Conservation (phyloP, 2,329 filamentous ascomycete genomes). For the Canariomyces notabilis region DNA sequence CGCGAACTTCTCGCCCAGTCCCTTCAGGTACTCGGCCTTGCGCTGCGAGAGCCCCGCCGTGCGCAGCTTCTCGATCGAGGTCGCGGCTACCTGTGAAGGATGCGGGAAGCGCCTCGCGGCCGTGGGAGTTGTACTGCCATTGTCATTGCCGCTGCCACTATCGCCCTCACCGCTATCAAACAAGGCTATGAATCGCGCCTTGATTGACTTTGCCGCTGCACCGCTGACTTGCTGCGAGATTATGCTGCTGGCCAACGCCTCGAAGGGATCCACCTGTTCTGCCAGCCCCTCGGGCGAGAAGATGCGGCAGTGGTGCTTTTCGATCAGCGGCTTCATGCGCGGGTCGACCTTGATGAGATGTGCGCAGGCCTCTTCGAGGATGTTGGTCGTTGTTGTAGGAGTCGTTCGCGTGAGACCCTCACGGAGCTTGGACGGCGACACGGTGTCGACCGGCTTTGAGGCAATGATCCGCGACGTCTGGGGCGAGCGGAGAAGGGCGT, state of each 20-base stretch:
- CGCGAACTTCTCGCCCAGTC: slow-evolving; percentile 76
- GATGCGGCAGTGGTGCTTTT: slow-evolving; percentile 67
- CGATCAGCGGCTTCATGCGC: slow-evolving; percentile 65
- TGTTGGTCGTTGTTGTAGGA: slow-evolving; percentile 60
- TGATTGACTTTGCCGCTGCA: slow-evolving; percentile 84
- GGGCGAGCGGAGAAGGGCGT: slow-evolving; percentile 67
- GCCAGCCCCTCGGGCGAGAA: slow-evolving; percentile 80
- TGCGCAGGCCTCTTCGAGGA: slow-evolving; percentile 70
- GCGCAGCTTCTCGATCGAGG: slow-evolving; percentile 63
- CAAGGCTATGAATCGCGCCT: slow-evolving; percentile 72
- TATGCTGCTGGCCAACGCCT: slow-evolving; percentile 76
- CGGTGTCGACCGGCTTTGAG: slow-evolving; percentile 31
- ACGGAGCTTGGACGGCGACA: slow-evolving; percentile 35
- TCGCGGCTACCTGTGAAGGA: slow-evolving; percentile 64
- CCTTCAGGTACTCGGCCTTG: slow-evolving; percentile 92
- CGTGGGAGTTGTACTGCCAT: slow-evolving; percentile 3
- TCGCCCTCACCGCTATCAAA: slow-evolving; percentile 46
- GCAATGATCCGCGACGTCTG: slow-evolving; percentile 58
- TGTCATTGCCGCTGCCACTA: slow-evolving; percentile 15
- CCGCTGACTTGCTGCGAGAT: slow-evolving; percentile 96
- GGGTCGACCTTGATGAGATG: slow-evolving; percentile 71
- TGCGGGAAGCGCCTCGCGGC: slow-evolving; percentile 56
- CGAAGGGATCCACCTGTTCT: slow-evolving; percentile 84
- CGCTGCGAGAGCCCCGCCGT: slow-evolving; percentile 86
- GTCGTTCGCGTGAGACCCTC: slow-evolving; percentile 42